phyloP scores from a whole-genome alignment of 257 asterid genomes.

The Pogostemon cablin region DNA sequence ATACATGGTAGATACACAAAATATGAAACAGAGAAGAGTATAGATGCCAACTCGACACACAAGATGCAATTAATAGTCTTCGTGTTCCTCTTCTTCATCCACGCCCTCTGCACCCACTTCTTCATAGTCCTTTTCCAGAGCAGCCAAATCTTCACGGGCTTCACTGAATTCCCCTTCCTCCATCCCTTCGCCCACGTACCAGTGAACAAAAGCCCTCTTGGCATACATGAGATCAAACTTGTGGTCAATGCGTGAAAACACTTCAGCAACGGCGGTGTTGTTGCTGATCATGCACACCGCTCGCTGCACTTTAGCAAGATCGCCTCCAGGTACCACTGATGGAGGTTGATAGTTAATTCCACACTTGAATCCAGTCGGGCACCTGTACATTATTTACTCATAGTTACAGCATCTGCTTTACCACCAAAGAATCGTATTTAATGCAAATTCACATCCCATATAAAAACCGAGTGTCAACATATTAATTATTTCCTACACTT shows the following conservation, averaged over 20 bases:
- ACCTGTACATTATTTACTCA: constrained; percentile 47
- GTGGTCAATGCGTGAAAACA: constrained; percentile 86
- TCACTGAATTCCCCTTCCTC: constrained; percentile 94
- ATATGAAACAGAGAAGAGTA: constrained; percentile 1
- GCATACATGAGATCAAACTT: constrained; percentile 91
- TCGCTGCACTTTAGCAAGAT: constrained; percentile 88
- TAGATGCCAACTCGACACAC: background rate
- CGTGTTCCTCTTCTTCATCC: constrained; percentile 77
- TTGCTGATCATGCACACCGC: constrained; percentile 97
- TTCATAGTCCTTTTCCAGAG: constrained; percentile 82
- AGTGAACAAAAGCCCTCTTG: constrained; percentile 91
- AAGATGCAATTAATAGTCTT: constrained; percentile 48
- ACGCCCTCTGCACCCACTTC: constrained; percentile 92
- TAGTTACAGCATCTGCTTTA: background rate
- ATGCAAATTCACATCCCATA: background rate
- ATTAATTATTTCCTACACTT: no score
- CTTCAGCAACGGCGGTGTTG: constrained; percentile 95
- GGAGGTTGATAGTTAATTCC: constrained; percentile 94
- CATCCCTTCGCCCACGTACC: constrained; percentile 97
- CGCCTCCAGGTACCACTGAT: constrained; percentile 88
- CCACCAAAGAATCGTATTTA: no score
- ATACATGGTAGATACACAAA: background rate
- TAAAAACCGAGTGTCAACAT: no score
- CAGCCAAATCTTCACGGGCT: constrained; percentile 93
- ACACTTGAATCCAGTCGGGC: constrained; percentile 93